A percentile compares a stretch with the other conserved stretches of the same genome.
Evolutionary conservation across 495 filamentous ascomycete genomes (phyloP).

Genomic region (Talaromyces proteolyticus): DNA sequence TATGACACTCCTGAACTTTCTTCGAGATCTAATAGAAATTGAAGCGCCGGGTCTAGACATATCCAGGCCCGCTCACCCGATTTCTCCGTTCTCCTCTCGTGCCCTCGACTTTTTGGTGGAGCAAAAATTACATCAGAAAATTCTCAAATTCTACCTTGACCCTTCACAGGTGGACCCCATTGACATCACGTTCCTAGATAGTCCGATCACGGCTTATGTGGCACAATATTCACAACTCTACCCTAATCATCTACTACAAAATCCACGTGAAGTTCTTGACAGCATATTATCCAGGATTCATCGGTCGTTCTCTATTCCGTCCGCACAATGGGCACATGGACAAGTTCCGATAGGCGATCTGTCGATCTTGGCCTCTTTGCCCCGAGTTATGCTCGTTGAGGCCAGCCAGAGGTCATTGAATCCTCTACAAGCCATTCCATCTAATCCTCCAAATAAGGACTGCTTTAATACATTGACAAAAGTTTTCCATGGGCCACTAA

Average conservation of each 20-base stretch:
- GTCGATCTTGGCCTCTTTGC: conserved; percentile 50
- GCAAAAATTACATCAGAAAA: conserved; percentile 42
- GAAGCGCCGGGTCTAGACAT: conserved; percentile 30
- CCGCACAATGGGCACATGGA: conserved; percentile 45
- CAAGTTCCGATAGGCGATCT: conserved; percentile 48
- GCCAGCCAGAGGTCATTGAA: conserved; percentile 38
- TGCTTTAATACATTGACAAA: conserved; percentile 47
- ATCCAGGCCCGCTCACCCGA: conserved; percentile 16
- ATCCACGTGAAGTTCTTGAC: conserved; percentile 28
- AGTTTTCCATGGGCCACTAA: conserved; percentile 48
- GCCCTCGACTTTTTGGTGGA: conserved; percentile 50
- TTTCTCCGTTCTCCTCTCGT: conserved; percentile 42
- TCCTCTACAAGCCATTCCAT: conserved; percentile 44
- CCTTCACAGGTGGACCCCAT: conserved; percentile 44
- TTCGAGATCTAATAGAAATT: conserved; percentile 53
- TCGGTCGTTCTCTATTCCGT: conserved; percentile 34
- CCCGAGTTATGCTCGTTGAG: conserved; percentile 46
- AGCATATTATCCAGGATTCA: conserved; percentile 41
- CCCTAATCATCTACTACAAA: conserved; percentile 47
- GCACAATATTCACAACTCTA: conserved; percentile 49
- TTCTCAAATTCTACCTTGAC: conserved; percentile 48
- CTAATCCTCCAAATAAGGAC: conserved; percentile 43
- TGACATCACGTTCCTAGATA: conserved; percentile 45
- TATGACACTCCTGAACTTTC: conserved; percentile 71
- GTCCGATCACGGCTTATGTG: conserved; percentile 52